Evolutionary conservation across 1,139 yeast species (phyloP), one percentile per base, ranked within the genome.

Genomic region (Kodamaea sp.): DNA sequence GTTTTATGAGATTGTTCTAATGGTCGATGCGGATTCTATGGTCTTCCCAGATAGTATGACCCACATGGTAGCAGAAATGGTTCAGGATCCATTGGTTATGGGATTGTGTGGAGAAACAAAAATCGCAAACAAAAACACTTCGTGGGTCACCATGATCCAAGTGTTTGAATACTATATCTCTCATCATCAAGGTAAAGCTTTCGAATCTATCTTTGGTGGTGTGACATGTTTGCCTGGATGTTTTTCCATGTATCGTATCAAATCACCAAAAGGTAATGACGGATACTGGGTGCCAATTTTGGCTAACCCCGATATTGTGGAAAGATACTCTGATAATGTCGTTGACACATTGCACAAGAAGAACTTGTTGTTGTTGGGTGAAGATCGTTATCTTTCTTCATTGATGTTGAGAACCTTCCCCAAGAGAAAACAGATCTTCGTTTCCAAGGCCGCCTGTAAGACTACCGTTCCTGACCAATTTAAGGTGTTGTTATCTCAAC

Each of bases 161-260:
- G 97, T 92, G 22, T 92, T 92, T 57, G 97, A 92, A 58, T 92
- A 92, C 58, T 92, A 83, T 59, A 87, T 92, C 46, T 89, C 97
- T 1, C 97, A 92, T 64, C 97, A 92, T 63, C 96, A 87, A 57
- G 81, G 97, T 2, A 92, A 92, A 61, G 96, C 97, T 0, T 92
- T 92, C 61, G 98, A 92, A 61, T 84, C 96, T 11, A 90, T 86
- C 3, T 92, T 92, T 60, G 97, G 97, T 39, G 88, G 95, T 53
- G 98, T 92, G 10, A 90, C 97, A 0, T 92, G 98, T 76, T 75
- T 92, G 42, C 98, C 98, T 0, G 98, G 98, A 23, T 92, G 98
- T 71, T 92, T 92, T 73, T 84, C 90, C 50, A 88, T 90, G 86
- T 92, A 92, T 57, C 77, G 97, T 49, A 86, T 92, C 59, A 92